Base-by-base conservation (phyloP, 441 rosid genomes). In the Aleurites moluccanus region DNA sequence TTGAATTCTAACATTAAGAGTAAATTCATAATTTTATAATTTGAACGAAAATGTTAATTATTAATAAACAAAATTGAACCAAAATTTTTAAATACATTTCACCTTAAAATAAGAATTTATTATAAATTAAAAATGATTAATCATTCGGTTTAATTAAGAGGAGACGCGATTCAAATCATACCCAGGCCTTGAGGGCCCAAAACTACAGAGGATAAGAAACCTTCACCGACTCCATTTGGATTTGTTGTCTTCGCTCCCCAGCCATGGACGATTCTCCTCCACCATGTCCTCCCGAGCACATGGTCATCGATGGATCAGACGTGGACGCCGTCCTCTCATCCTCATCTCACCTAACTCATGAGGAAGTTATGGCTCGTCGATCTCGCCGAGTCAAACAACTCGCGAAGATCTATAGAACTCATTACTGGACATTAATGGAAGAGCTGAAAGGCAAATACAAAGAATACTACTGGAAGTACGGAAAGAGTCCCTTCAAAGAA, bases 341-440 rank as follows among this genome's bases (percentile, higher is more conserved):
- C 15, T 57, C 88, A 52, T 44, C 79, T 47, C 72, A 66, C 57
- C 64, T 81, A 10, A 69, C 75, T 23, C 83, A 71, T 38, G 55
- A 76, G 25, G 86, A 86, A 56, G 79, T 82, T 35, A 35, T 74
- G 25, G 70, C 62, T 38, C 82, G 82, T 15, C 82, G 85, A 27
- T 76, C 70, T 7, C 73, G 72, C 40, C 76, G 75, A 28, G 57
- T 73, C 40, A 79, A 83, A 47, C 84, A 77, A 28, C 83, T 83
- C 0, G 25, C 74, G 0, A 76, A 56, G 59, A 57, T 78, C 62
- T 86, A 83, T 77, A 67, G 42, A 20, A 56, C 73, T 57, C 80
- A 79, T 52, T 74, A 82, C 81, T 64, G 85, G 91, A 69, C 73
- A 7, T 65, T 85, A 20, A 79, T 69, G 88, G 88, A 85, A 64